A percentile compares a stretch with the other conserved stretches of the same genome.
These are phyloP conservation scores for Leptographium lundbergii DNA, from an alignment of 2,329 filamentous ascomycete genomes.

Conservation along the genomic window DNA sequence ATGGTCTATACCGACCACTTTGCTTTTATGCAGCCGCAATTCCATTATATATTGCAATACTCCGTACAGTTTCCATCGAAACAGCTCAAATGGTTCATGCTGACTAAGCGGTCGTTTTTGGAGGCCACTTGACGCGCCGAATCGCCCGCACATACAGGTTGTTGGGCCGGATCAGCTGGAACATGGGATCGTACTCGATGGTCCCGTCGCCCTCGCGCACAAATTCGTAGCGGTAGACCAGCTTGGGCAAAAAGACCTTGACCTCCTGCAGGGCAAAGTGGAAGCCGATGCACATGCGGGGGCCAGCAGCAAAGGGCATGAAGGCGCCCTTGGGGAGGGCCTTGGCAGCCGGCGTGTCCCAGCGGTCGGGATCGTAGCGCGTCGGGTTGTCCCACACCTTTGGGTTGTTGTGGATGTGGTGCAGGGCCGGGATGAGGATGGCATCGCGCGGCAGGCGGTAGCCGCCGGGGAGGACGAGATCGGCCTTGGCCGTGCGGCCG, in stretches of 20 bases:
- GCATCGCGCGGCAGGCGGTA: conserved; percentile 39
- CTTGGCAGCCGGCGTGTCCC: conserved; percentile 42
- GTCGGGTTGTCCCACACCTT: conserved; percentile 44
- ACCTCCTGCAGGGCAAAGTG: conserved; percentile 51
- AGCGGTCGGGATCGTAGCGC: conserved; percentile 46
- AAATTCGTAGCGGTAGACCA: conserved; percentile 48
- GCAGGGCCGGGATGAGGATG: conserved; percentile 40
- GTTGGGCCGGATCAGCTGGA: conserved; percentile 42
- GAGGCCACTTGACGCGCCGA: conserved; percentile 35
- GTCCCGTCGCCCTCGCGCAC: conserved; percentile 33
- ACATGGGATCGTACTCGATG: conserved; percentile 46
- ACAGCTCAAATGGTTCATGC: no score
- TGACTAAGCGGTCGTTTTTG: neutral
- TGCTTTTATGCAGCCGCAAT: no score
- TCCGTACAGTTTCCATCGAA: no score
- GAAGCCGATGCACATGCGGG: conserved; percentile 48
- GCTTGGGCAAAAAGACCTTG: conserved; percentile 44
- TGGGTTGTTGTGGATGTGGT: conserved; percentile 40
- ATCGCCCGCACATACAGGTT: conserved; percentile 40
- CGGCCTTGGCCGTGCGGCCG: conserved; percentile 40
- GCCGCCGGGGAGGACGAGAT: conserved; percentile 45
- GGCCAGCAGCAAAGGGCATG: conserved; percentile 45
- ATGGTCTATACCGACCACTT: no score
- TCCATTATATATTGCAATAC: no score
- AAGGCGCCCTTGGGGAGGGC: conserved; percentile 38